Conservation (phyloP, 768 basidiomycete species). For the Crepidotus variabilis region DNA sequence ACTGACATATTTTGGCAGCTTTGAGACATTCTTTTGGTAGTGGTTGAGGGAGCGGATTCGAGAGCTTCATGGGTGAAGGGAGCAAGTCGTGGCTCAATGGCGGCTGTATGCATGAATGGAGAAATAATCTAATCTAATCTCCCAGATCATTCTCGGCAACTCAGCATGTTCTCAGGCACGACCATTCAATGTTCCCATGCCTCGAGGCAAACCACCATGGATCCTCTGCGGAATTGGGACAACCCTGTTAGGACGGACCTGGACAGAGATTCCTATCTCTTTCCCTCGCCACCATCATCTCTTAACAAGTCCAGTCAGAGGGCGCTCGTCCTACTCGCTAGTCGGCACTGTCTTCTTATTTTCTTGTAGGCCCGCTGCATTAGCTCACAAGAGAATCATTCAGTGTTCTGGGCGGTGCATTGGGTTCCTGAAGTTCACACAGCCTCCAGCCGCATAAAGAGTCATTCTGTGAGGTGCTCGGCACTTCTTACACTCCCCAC, state of each 20-base stretch:
- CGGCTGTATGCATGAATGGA: not conserved
- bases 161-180: not conserved
- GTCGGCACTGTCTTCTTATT: not conserved
- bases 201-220: not conserved
- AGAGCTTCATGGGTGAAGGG: constrained; percentile 38
- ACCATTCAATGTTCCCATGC: not conserved
- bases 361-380: not conserved
- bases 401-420: not conserved
- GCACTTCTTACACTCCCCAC: constrained; percentile 4
- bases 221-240: not conserved
- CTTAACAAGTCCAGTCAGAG: not conserved
- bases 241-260: not conserved
- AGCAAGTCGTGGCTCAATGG: not conserved
- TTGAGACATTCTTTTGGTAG: constrained; percentile 84
- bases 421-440: not conserved
- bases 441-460: not conserved
- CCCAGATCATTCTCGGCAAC: not conserved
- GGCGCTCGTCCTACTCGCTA: not conserved
- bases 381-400: not conserved
- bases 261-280: not conserved
- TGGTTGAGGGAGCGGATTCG: constrained; percentile 48
- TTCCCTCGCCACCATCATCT: not conserved
- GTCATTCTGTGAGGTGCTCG: not conserved
- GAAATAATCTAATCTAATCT: constrained; percentile 1
- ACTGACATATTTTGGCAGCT: constrained; percentile 82